A percentile compares a stretch with the other conserved stretches of the same genome.
These are phyloP conservation scores for Arthrobotrys iridis DNA, from an alignment of 2,329 filamentous ascomycete species.

Conservation along the genomic window DNA sequence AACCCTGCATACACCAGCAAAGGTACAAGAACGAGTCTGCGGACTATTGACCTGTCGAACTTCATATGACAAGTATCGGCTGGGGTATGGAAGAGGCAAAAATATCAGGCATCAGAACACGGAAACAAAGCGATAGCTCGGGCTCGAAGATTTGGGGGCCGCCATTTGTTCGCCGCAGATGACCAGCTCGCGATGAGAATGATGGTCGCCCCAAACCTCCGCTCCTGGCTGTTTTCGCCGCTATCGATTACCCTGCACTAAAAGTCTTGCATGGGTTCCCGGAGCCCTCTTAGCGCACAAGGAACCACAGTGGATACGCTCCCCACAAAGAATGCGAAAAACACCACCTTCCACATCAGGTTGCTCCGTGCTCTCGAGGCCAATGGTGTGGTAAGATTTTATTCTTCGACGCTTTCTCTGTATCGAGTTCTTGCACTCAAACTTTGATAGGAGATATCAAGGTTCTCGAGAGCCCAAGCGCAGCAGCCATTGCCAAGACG, in stretches of 20 bases:
- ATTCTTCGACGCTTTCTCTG: neutral
- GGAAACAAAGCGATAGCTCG: constrained; percentile 28
- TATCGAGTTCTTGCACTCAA: neutral
- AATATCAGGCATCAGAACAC: constrained; percentile 50
- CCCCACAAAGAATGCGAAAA: constrained; percentile 28
- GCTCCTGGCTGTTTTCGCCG: constrained; percentile 48
- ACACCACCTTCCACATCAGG: constrained; percentile 50
- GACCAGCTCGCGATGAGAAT: constrained; percentile 24
- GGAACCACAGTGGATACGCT: constrained; percentile 5
- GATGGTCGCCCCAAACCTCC: constrained; percentile 48
- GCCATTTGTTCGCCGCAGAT: constrained; percentile 32
- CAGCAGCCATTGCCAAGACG: neutral
- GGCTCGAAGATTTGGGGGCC: constrained; percentile 12
- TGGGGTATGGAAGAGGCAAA: constrained; percentile 32
- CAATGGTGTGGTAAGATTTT: constrained; percentile 24
- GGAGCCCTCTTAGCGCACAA: constrained; percentile 27
- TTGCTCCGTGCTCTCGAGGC: constrained; percentile 21
- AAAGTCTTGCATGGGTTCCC: constrained; percentile 34
- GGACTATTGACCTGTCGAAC: constrained; percentile 16
- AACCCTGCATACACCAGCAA: constrained; percentile 29
- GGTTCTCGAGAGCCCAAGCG: neutral
- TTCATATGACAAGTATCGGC: constrained; percentile 43
- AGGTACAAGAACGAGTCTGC: constrained; percentile 10
- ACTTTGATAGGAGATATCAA: constrained; percentile 3
- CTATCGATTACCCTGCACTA: constrained; percentile 48